Evolutionary conservation across 1,284 basidiomycete species (phyloP).

Genomic region (Stygiomarasmius scandens): DNA sequence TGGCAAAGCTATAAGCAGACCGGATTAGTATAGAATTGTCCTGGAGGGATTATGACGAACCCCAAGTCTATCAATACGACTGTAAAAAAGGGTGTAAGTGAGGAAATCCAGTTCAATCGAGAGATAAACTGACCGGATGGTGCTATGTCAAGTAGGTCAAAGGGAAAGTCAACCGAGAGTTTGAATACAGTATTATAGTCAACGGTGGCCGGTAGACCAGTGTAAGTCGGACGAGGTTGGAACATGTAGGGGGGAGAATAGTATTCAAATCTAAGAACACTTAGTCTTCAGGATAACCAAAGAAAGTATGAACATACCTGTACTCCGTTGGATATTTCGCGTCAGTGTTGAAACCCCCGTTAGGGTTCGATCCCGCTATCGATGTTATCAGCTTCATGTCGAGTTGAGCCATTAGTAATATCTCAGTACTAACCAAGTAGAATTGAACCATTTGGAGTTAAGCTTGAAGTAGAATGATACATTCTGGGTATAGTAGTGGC

Average conservation of each 20-base stretch:
- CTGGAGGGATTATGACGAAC: no score
- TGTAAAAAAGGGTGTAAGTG: not conserved
- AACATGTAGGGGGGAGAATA: slow-evolving; percentile 23
- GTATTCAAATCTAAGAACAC: slow-evolving; percentile 19
- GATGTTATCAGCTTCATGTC: no score
- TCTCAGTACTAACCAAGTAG: slow-evolving; percentile 30
- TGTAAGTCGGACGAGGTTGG: slow-evolving; percentile 44
- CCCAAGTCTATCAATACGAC: slow-evolving; percentile 54
- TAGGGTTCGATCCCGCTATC: slow-evolving; percentile 56
- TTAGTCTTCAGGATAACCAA: slow-evolving; percentile 20
- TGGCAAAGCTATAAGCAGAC: slow-evolving; percentile 50
- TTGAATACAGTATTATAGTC: slow-evolving; percentile 23
- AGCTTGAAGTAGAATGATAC: slow-evolving; percentile 40
- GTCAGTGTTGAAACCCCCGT: slow-evolving; percentile 52
- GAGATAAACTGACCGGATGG: slow-evolving; percentile 4
- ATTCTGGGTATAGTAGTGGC: slow-evolving; percentile 36
- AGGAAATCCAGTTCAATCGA: not conserved
- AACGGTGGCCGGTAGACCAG: slow-evolving; percentile 45
- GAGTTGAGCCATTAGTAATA: no score
- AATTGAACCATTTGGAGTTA: slow-evolving; percentile 30
- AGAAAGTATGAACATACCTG: slow-evolving; percentile 5
- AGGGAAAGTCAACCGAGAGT: slow-evolving; percentile 17
- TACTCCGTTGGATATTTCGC: slow-evolving; percentile 46
- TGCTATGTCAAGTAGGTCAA: slow-evolving; percentile 14
- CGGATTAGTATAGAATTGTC: no score